These are phyloP conservation scores for Rhamnella rubrinervis DNA, from an alignment of 331 rosid genomes.

Conservation along the genomic window DNA sequence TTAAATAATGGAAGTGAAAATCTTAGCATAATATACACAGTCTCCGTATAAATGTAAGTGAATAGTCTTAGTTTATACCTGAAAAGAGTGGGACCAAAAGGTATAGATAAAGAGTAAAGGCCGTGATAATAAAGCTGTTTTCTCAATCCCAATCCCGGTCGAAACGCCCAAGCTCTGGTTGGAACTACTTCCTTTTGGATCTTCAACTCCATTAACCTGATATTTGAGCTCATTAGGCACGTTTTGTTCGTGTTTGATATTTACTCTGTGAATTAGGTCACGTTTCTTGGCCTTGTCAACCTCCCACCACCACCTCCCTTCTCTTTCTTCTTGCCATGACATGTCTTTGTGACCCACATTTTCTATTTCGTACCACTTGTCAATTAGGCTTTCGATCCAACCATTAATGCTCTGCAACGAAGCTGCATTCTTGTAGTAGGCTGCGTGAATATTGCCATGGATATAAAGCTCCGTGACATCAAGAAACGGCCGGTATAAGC, in stretches of 20 bases:
- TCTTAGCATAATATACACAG: no score
- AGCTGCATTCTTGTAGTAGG: not conserved
- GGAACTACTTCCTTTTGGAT: not conserved
- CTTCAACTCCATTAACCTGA: not conserved
- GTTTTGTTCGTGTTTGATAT: no score
- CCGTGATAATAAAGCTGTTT: no score
- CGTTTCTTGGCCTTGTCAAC: not conserved
- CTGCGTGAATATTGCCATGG: not conserved
- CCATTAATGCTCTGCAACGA: not conserved
- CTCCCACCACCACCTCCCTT: constrained; percentile 2
- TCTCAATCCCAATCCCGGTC: no score
- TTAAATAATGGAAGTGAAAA: no score
- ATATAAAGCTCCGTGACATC: not conserved
- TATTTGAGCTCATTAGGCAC: not conserved
- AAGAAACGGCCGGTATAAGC: not conserved
- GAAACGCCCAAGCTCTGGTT: no score
- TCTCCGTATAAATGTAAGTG: no score
- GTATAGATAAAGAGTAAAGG: no score
- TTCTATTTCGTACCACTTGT: not conserved
- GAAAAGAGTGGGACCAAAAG: no score
- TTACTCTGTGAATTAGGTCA: not conserved
- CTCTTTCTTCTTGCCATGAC: not conserved
- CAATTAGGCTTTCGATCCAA: not conserved
- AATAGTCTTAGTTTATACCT: no score
- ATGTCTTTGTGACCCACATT: not conserved